Base-by-base conservation (phyloP, 176 grass and related monocot genomes). In the Ananas comosus region DNA sequence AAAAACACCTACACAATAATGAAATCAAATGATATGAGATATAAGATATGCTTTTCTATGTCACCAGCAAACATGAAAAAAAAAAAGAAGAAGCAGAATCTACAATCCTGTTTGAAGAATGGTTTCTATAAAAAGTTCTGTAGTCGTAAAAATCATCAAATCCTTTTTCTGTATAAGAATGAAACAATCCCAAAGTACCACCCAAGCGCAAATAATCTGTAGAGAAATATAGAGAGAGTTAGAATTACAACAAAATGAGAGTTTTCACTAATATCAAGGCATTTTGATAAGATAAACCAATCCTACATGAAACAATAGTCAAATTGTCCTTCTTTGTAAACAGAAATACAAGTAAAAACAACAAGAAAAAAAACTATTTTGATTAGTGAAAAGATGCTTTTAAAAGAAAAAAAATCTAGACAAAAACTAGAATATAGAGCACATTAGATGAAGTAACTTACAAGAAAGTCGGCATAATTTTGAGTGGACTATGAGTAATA, bases 161-260 rank as follows among this genome's bases (percentile, higher is more conserved):
- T 18, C 19, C 14, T 59, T 2, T 24, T 19, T 59, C 54, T 59
- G 56, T 61, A 61, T 61, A 61, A 61, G 56, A 61, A 61, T 61
- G 56, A n/a, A 59, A 19, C 14, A 59, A 17, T 17, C 19, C 54
- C 14, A 17, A 59, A 17, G 14, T 59, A 59, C 14, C 16, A 59
- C 19, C 14, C 54, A 14, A 59, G n/a, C 54, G 54, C 54, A 59
- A 59, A 59, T 59, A 59, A 59, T 59, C 54, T 59, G 54, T 17
- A 19, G 54, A 59, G 14, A 59, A 2, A 59, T 59, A 10, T 18
- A 59, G 9, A 21, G 0, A 17, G 10, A 17, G n/a, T 59, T 59
- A 59, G 16, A 17, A 14, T 59, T 59, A 59, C 13, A 59, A 19
- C 10, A 8, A n/a, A 6, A 17, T 9, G 54, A 18, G 19, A 59